Conservation (phyloP, 208 protist species). For the Herpetomonas samuelpessoai region DNA sequence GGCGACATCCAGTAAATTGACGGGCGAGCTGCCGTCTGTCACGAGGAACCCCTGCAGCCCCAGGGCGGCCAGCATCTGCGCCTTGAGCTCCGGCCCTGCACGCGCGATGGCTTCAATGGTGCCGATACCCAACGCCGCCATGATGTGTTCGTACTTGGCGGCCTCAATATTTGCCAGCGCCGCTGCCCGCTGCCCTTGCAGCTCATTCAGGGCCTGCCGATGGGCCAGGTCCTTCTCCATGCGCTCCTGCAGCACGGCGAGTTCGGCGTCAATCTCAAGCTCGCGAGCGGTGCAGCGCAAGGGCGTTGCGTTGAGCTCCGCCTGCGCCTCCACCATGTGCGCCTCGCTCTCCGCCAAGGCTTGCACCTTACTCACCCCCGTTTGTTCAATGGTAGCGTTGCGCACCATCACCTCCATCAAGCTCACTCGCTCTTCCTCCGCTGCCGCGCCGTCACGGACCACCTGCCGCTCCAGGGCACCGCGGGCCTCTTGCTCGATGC, state of each 20-base stretch:
- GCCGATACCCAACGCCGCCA: constrained; percentile 80
- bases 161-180: constrained; percentile 64
- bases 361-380: constrained; percentile 64
- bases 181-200: constrained; percentile 69
- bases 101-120: constrained; percentile 86
- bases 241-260: constrained; percentile 44
- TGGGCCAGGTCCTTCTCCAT: constrained; percentile 72
- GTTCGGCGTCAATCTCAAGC: constrained; percentile 44
- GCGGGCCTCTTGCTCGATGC: constrained; percentile 70
- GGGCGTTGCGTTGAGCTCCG: constrained; percentile 47
- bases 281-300: constrained; percentile 48
- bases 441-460: constrained; percentile 53
- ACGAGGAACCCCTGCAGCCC: constrained; percentile 86
- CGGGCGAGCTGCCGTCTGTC: constrained; percentile 75
- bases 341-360: constrained; percentile 74
- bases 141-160: constrained; percentile 69
- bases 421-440: constrained; percentile 56
- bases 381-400: constrained; percentile 71
- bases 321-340: constrained; percentile 48
- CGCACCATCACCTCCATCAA: constrained; percentile 66
- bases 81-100: constrained; percentile 88
- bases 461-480: constrained; percentile 72
- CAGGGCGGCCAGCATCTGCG: constrained; percentile 62
- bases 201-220: constrained; percentile 52
- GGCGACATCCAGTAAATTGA: constrained; percentile 91